These are phyloP conservation scores for Neonectria magnoliae DNA, from an alignment of 2,329 filamentous ascomycete species.

Conservation along the genomic window DNA sequence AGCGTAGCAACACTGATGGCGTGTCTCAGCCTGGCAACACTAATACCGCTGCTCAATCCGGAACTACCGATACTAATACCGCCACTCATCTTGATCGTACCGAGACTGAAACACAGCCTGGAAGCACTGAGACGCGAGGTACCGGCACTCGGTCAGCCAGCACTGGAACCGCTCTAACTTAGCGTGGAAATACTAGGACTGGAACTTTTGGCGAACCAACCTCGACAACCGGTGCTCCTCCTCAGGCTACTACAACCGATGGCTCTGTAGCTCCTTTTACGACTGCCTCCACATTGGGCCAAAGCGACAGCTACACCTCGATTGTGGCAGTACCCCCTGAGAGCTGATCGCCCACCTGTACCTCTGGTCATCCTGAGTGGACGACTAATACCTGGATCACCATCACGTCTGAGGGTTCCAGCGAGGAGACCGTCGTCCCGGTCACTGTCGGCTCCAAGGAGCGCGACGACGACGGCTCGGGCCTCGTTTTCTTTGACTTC, in stretches of 20 bases:
- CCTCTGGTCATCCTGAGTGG: conserved; percentile 21
- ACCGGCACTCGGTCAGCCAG: too few species aligned
- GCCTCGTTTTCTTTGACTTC: conserved; percentile 23
- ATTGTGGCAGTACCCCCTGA: conserved; percentile 10
- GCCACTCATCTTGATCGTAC: too few species aligned
- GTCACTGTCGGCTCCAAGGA: conserved; percentile 20
- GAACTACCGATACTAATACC: too few species aligned
- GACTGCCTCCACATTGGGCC: neutral
- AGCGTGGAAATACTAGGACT: too few species aligned
- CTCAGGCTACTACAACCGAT: too few species aligned
- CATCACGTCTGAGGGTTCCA: conserved; percentile 13
- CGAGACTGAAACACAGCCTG: too few species aligned
- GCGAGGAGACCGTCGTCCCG: conserved; percentile 23
- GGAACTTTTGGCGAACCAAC: too few species aligned
- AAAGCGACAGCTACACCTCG: neutral
- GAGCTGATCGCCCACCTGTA: neutral
- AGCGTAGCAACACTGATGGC: too few species aligned
- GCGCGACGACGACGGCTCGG: conserved; percentile 16
- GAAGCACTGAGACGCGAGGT: neutral
- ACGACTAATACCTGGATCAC: conserved; percentile 25
- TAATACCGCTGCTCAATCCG: too few species aligned
- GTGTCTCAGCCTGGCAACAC: too few species aligned
- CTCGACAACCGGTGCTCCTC: too few species aligned
- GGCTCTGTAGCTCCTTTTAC: neutral
- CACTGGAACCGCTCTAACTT: too few species aligned